Conservation (phyloP, 139 green algal genomes). For the Chlorella sp. region DNA sequence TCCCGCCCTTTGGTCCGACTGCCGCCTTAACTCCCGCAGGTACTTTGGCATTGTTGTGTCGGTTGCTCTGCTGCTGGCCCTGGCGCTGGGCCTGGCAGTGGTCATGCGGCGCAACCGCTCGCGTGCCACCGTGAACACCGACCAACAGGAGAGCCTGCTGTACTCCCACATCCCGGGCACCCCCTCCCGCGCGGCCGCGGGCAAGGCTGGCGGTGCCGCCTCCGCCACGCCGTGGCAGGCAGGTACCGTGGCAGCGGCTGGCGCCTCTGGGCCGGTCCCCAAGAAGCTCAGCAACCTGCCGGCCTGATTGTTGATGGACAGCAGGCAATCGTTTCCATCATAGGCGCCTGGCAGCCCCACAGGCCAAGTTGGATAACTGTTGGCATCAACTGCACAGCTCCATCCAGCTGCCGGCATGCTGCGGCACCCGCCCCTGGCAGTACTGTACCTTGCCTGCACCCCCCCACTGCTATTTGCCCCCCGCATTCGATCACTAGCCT, state of each 20-base stretch:
- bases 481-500: neutral
- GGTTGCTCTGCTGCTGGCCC: neutral
- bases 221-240: neutral
- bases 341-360: neutral
- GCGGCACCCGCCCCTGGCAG: neutral
- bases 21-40: neutral
- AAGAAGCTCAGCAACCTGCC: slow-evolving; percentile 46
- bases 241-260: neutral
- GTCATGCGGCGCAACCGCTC: neutral
- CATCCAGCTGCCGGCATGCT: neutral
- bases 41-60: neutral
- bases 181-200: neutral
- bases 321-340: neutral
- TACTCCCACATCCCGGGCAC: slow-evolving; percentile 30
- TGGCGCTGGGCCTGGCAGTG: slow-evolving; percentile 15
- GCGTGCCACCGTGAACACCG: too few relatives aligned
- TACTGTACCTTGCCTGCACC: neutral
- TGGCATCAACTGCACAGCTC: neutral
- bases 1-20: neutral
- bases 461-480: neutral
- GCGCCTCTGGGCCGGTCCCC: neutral
- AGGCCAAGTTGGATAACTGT: neutral
- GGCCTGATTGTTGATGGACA: neutral
- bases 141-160: slow-evolving; percentile 7
- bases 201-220: too few relatives aligned